A percentile compares a stretch with the other conserved stretches of the same genome.
phyloP scores from a whole-genome alignment of 2,329 filamentous ascomycete genomes.

The Bretziella fagacearum region DNA sequence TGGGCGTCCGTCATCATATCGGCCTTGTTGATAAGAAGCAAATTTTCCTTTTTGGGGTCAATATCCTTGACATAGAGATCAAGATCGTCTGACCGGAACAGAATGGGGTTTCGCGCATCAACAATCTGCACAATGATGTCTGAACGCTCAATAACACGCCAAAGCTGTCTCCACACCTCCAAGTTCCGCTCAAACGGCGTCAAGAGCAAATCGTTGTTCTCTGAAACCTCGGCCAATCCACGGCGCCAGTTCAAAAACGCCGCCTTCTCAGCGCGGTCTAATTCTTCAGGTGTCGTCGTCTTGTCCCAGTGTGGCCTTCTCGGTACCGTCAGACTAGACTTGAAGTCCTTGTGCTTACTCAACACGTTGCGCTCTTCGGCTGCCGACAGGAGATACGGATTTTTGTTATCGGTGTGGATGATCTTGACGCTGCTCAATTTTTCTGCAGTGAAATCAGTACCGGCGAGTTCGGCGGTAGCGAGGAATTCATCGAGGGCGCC shows the following conservation, averaged over 20 bases:
- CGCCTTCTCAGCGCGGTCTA: slow-evolving; percentile 65
- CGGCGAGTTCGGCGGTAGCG: slow-evolving; percentile 87
- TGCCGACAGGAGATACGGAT: slow-evolving; percentile 77
- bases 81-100: slow-evolving; percentile 88
- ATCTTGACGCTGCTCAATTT: slow-evolving; percentile 99
- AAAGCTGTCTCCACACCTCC: slow-evolving; percentile 94
- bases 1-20: slow-evolving; percentile 95
- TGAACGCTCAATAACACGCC: slow-evolving; percentile 93
- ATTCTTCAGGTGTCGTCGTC: slow-evolving; percentile 62
- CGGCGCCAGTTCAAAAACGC: slow-evolving; percentile 76
- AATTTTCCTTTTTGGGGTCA: slow-evolving; percentile 70
- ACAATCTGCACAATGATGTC: slow-evolving; percentile 97
- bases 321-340: slow-evolving; percentile 66
- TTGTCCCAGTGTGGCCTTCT: slow-evolving; percentile 79
- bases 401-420: slow-evolving; percentile 90
- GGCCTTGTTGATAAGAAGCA: slow-evolving; percentile 92
- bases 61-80: slow-evolving; percentile 91
- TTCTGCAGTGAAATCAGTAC: slow-evolving; percentile 95
- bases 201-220: slow-evolving; percentile 88
- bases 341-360: slow-evolving; percentile 71
- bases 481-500: slow-evolving; percentile 93
- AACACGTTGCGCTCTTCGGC: slow-evolving; percentile 64
- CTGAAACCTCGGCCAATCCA: slow-evolving; percentile 79
- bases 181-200: slow-evolving; percentile 95
- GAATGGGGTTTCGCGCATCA: slow-evolving; percentile 81